Conservation (phyloP, 148 eudicot species). For the Oxyria digyna region DNA sequence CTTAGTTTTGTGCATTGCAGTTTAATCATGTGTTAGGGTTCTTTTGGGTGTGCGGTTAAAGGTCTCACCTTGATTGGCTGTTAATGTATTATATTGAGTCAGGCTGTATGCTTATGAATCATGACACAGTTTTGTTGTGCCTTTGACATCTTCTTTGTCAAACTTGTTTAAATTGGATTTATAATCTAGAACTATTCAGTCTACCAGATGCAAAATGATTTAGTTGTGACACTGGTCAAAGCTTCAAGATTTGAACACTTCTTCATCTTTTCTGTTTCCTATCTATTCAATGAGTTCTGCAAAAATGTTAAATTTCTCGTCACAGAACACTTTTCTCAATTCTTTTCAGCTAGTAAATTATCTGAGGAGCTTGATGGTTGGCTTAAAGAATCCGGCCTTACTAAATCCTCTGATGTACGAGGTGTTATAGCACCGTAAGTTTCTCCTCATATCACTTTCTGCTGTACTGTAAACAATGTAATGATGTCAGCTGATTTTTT, state of each 20-base stretch:
- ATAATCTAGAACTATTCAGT: neutral
- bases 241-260: neutral
- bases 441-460: neutral
- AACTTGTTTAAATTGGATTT: neutral
- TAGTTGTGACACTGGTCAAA: neutral
- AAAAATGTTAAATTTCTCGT: neutral
- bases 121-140: too few relatives aligned
- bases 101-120: neutral
- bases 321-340: neutral
- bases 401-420: slow-evolving; percentile 80
- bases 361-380: slow-evolving; percentile 75
- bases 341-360: slow-evolving; percentile 53
- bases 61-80: neutral
- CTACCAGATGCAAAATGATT: neutral
- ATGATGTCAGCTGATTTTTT: slow-evolving; percentile 13
- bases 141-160: neutral
- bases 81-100: neutral
- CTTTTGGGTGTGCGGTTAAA: neutral
- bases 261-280: neutral
- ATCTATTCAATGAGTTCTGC: neutral
- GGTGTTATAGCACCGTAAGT: slow-evolving; percentile 99
- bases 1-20: neutral
- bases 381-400: slow-evolving; percentile 53
- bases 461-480: neutral
- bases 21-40: neutral